Conservation (phyloP, 371 early-diverging fungal genomes). For the Mucor circinelloides region DNA sequence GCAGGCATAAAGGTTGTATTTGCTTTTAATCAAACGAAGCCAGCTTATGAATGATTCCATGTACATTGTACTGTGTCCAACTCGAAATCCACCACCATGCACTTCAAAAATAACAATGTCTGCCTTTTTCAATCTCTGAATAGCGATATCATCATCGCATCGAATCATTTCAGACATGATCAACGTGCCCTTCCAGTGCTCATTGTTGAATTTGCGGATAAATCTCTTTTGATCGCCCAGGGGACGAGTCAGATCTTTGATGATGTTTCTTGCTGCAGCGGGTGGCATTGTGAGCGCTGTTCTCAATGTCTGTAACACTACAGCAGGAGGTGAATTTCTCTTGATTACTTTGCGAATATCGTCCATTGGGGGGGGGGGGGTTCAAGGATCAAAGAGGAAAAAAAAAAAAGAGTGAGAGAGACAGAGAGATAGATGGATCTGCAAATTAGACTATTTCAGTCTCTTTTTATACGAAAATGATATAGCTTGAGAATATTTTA, state of each 20-base stretch:
- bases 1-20: constrained; percentile 52
- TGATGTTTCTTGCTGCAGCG: constrained; percentile 8
- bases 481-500: neutral
- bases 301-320: constrained; percentile 14
- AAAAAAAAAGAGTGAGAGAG: neutral
- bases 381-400: too few relatives aligned
- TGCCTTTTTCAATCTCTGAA: constrained; percentile 23
- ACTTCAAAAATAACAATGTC: constrained; percentile 47
- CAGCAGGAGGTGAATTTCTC: constrained; percentile 12
- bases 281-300: constrained; percentile 16
- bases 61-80: constrained; percentile 45
- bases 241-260: constrained; percentile 24
- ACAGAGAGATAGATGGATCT: neutral
- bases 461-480: neutral
- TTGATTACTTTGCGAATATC: constrained; percentile 23
- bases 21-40: constrained; percentile 50
- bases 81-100: constrained; percentile 46
- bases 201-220: constrained; percentile 21
- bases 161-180: constrained; percentile 25
- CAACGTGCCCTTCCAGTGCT: constrained; percentile 21
- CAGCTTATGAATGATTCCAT: constrained; percentile 46
- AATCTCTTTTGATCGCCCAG: constrained; percentile 17
- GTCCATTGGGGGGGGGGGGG: constrained; percentile 8
- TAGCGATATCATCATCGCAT: constrained; percentile 22
- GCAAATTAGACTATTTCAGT: neutral